Evolutionary conservation across 768 basidiomycete species (phyloP).

Genomic region (Termitomyces sp.): DNA sequence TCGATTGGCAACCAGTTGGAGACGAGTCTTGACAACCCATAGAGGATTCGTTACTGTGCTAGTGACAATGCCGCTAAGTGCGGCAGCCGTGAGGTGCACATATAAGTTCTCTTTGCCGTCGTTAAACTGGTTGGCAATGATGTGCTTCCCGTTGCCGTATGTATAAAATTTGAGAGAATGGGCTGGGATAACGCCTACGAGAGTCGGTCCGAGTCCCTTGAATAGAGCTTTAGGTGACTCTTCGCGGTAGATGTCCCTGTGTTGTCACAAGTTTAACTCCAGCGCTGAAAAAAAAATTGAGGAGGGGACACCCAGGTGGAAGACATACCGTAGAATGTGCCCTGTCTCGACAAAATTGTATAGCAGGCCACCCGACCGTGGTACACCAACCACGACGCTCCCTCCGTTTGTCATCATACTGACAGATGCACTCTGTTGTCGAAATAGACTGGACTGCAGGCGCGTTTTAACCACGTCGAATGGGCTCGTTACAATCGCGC

Average conservation of each 20-base stretch:
- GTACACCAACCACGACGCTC: slow-evolving; percentile 33
- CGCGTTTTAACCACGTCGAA: slow-evolving; percentile 99
- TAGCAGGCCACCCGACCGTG: slow-evolving; percentile 52
- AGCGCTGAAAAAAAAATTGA: not conserved
- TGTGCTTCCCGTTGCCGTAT: slow-evolving; percentile 95
- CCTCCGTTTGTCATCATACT: slow-evolving; percentile 29
- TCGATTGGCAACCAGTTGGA: slow-evolving; percentile 62
- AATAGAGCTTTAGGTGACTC: slow-evolving; percentile 90
- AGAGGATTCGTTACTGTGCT: slow-evolving; percentile 94
- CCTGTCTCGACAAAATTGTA: slow-evolving; percentile 96
- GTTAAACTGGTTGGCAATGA: slow-evolving; percentile 85
- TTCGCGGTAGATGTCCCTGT: slow-evolving; percentile 79
- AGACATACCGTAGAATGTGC: slow-evolving; percentile 72
- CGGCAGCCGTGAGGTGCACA: slow-evolving; percentile 85
- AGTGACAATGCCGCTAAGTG: slow-evolving; percentile 80
- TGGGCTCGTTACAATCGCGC: slow-evolving; percentile 92
- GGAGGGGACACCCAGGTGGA: no score
- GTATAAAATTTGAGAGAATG: slow-evolving; percentile 97
- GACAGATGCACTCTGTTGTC: slow-evolving; percentile 32
- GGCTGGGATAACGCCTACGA: slow-evolving; percentile 93
- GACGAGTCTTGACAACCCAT: slow-evolving; percentile 97
- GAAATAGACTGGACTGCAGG: slow-evolving; percentile 85
- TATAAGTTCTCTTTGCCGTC: slow-evolving; percentile 74
- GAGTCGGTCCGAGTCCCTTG: slow-evolving; percentile 90
- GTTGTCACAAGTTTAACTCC: no score